A percentile compares a stretch with the other conserved stretches of the same genome.
These are phyloP conservation scores for Xerocomellus intermedius DNA, from an alignment of 768 basidiomycete species.

Conservation along the genomic window DNA sequence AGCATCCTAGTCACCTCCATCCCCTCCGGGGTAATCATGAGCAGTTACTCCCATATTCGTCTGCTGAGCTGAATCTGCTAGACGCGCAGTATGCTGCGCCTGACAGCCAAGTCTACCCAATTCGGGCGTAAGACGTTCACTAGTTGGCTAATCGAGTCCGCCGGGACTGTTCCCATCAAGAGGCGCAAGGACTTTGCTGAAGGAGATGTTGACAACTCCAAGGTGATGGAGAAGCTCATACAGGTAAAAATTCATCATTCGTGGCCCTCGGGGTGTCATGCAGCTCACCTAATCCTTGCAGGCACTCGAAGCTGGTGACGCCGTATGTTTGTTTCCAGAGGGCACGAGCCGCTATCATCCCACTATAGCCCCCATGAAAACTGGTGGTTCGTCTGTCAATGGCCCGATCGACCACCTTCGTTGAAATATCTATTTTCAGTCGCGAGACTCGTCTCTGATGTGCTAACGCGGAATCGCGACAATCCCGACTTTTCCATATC, in stretches of 20 bases:
- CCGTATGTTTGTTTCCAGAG: constrained; percentile 83
- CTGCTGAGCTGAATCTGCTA: constrained; percentile 27
- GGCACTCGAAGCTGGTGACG: constrained; percentile 76
- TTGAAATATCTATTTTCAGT: constrained; percentile 41
- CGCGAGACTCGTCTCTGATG: constrained; percentile 77
- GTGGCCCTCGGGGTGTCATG: not conserved
- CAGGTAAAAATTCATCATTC: constrained; percentile 41
- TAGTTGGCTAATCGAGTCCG: constrained; percentile 87
- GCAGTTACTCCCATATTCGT: not conserved
- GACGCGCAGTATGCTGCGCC: constrained; percentile 75
- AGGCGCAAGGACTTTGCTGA: constrained; percentile 68
- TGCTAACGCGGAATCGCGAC: constrained; percentile 65
- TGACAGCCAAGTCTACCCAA: constrained; percentile 87
- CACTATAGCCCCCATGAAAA: constrained; percentile 83
- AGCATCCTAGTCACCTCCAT: constrained; percentile 76
- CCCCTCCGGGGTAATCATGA: constrained; percentile 54
- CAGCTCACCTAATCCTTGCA: constrained; percentile 30
- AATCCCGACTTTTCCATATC: constrained; percentile 70
- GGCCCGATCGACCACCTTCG: not conserved
- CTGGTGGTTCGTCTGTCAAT: constrained; percentile 58
- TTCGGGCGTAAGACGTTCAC: constrained; percentile 84
- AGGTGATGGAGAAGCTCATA: constrained; percentile 66
- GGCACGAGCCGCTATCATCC: constrained; percentile 85
- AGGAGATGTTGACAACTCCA: constrained; percentile 59
- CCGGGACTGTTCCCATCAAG: constrained; percentile 82